Conservation (phyloP, 768 basidiomycete genomes). For the Agrocybe chaxingu region DNA sequence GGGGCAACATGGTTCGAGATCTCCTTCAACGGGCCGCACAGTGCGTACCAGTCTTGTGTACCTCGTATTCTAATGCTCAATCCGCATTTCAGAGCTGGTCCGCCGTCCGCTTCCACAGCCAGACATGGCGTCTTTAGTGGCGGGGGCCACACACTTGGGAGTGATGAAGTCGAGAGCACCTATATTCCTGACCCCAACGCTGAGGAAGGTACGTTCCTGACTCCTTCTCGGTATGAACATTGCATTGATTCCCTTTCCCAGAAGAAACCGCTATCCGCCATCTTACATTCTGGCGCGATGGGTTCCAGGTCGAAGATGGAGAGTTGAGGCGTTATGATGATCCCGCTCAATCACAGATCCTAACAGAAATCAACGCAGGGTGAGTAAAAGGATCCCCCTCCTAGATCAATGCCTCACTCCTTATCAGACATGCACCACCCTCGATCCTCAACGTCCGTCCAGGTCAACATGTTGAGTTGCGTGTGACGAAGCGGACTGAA, state of each 20-base stretch:
- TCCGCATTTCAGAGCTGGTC: constrained; percentile 17
- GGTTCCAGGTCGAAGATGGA: constrained; percentile 90
- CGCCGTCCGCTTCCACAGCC: constrained; percentile 15
- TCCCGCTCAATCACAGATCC: constrained; percentile 62
- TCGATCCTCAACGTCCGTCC: constrained; percentile 67
- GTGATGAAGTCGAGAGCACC: constrained; percentile 81
- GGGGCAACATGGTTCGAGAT: constrained; percentile 62
- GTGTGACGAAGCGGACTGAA: constrained; percentile 62
- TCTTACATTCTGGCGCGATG: constrained; percentile 91
- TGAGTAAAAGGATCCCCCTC: constrained; percentile 25
- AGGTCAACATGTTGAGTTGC: constrained; percentile 83
- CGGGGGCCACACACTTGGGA: constrained; percentile 81
- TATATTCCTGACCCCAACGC: constrained; percentile 73
- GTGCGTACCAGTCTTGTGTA: constrained; percentile 38
- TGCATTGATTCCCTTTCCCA: constrained; percentile 11
- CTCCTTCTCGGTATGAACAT: background rate
- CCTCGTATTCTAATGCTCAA: background rate
- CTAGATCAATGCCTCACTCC: background rate
- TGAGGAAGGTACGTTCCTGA: constrained; percentile 19
- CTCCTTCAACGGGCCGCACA: constrained; percentile 79
- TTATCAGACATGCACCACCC: constrained; percentile 69
- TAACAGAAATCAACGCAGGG: constrained; percentile 81
- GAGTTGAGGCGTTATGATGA: constrained; percentile 82
- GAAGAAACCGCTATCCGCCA: constrained; percentile 64
- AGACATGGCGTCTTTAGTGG: constrained; percentile 51